A percentile compares a stretch with the other conserved stretches of the same genome.
phyloP scores from a whole-genome alignment of 2,329 filamentous ascomycete genomes.

The Pseudogymnoascus sp. region DNA sequence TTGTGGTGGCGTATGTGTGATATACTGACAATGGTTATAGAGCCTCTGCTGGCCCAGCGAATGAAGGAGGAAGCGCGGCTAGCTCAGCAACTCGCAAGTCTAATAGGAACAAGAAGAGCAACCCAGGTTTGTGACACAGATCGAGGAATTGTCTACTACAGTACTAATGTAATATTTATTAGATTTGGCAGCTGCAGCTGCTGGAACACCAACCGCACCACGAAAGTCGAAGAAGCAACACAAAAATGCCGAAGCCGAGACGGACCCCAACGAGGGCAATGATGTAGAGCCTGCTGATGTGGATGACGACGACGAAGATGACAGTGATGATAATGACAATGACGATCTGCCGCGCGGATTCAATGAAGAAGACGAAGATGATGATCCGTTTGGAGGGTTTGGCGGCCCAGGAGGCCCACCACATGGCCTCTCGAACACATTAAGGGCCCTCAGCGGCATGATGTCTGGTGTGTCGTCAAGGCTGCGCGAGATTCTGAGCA shows the following conservation, averaged over 20 bases:
- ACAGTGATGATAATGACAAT: slow-evolving; percentile 48
- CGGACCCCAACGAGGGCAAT: slow-evolving; percentile 48
- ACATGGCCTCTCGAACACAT: slow-evolving; percentile 67
- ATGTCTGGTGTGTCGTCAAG: slow-evolving; percentile 79
- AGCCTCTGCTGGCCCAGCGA: slow-evolving; percentile 58
- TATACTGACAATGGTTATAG: slow-evolving; percentile 37
- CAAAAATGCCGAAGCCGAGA: slow-evolving; percentile 65
- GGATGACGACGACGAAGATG: slow-evolving; percentile 55
- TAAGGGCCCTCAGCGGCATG: slow-evolving; percentile 84
- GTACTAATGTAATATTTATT: not conserved
- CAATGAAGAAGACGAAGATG: slow-evolving; percentile 50
- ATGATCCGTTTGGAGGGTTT: slow-evolving; percentile 59
- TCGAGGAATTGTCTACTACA: not conserved
- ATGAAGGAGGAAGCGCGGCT: slow-evolving; percentile 50
- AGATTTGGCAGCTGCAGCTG: slow-evolving; percentile 9
- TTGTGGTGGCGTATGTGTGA: slow-evolving; percentile 12
- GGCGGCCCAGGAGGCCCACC: slow-evolving; percentile 58
- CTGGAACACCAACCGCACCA: slow-evolving; percentile 30
- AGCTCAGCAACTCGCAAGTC: slow-evolving; percentile 67
- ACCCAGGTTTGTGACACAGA: slow-evolving; percentile 39
- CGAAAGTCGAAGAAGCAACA: slow-evolving; percentile 52
- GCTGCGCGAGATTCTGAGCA: slow-evolving; percentile 69
- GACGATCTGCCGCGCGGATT: slow-evolving; percentile 26
- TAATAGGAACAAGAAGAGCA: slow-evolving; percentile 61
- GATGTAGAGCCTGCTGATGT: slow-evolving; percentile 43